These are phyloP conservation scores for Pichia sp. DNA, from an alignment of 1,139 yeast species.

Conservation along the genomic window DNA sequence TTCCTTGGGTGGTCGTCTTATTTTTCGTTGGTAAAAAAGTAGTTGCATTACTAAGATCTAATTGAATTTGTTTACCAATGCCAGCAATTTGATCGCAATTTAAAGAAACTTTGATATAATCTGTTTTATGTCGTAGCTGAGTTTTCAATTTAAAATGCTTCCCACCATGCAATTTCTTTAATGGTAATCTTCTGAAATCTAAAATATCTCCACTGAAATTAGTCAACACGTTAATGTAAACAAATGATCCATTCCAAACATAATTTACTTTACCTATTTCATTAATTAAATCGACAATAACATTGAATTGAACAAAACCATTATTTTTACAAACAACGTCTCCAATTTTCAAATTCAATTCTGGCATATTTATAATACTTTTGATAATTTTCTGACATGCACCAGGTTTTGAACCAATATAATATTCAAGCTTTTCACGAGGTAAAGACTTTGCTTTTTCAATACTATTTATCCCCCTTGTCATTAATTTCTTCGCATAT, in stretches of 20 bases:
- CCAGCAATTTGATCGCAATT: constrained; percentile 38
- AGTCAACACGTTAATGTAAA: constrained; percentile 28
- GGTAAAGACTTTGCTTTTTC: constrained; percentile 28
- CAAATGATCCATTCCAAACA: constrained; percentile 32
- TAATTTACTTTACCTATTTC: constrained; percentile 18
- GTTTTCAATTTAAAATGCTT: constrained; percentile 28
- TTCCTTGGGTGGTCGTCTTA: too few species aligned
- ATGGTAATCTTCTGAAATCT: constrained; percentile 36
- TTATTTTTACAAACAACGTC: constrained; percentile 6
- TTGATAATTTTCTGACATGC: constrained; percentile 26
- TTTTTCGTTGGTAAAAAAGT: background rate
- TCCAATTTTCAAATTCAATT: constrained; percentile 6
- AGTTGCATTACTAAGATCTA: constrained; percentile 3
- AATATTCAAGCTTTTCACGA: constrained; percentile 34
- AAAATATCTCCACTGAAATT: constrained; percentile 31
- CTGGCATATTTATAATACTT: constrained; percentile 14
- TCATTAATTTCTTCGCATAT: constrained; percentile 34
- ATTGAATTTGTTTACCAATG: constrained; percentile 15
- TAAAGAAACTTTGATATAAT: constrained; percentile 27
- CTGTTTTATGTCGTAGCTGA: constrained; percentile 18
- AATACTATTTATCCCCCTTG: constrained; percentile 28
- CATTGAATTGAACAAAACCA: constrained; percentile 1
- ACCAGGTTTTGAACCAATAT: constrained; percentile 36
- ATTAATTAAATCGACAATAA: constrained; percentile 10
- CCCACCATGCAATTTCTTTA: constrained; percentile 27